Percentiles rank a stretch among this genome's conserved stretches.
Conservation (phyloP, 148 eudicot genomes). For the Drosera capensis region DNA sequence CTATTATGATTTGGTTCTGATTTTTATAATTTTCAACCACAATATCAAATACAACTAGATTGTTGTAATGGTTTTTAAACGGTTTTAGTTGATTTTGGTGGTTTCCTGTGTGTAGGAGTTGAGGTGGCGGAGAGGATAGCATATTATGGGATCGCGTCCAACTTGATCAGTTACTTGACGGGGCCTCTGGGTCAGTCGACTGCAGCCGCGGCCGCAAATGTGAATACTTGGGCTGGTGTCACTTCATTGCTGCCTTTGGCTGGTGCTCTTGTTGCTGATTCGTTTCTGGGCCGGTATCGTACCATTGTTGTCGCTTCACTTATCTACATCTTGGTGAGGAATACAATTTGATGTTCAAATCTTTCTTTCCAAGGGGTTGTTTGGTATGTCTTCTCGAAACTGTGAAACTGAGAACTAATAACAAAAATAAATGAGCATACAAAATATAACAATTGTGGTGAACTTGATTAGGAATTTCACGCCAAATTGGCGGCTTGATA, state of each 20-base stretch:
- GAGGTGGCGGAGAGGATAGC: conserved; percentile 42
- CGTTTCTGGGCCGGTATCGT: conserved; percentile 39
- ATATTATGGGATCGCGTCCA: conserved; percentile 34
- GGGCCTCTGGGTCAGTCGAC: conserved; percentile 45
- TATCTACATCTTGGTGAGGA: conserved; percentile 36
- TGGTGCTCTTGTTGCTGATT: conserved; percentile 47
- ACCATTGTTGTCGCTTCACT: conserved; percentile 34
- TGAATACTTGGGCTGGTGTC: conserved; percentile 42
- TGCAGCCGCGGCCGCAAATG: conserved; percentile 43
- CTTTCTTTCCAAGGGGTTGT: not conserved
- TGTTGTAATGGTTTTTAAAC: no score
- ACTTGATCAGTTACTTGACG: conserved; percentile 39
- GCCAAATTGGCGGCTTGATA: no score
- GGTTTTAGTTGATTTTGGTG: not conserved
- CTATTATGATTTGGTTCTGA: no score
- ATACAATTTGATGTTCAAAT: not conserved
- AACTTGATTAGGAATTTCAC: no score
- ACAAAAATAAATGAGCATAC: no score
- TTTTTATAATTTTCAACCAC: no score
- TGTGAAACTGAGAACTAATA: no score
- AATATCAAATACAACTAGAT: no score
- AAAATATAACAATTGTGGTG: no score
- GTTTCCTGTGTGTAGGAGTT: conserved; percentile 12
- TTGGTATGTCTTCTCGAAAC: no score
- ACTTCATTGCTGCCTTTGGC: conserved; percentile 29